A percentile compares a stretch with the other conserved stretches of the same genome.
These are phyloP conservation scores for Podaxis rugospora DNA, from an alignment of 768 basidiomycete genomes.

Conservation along the genomic window DNA sequence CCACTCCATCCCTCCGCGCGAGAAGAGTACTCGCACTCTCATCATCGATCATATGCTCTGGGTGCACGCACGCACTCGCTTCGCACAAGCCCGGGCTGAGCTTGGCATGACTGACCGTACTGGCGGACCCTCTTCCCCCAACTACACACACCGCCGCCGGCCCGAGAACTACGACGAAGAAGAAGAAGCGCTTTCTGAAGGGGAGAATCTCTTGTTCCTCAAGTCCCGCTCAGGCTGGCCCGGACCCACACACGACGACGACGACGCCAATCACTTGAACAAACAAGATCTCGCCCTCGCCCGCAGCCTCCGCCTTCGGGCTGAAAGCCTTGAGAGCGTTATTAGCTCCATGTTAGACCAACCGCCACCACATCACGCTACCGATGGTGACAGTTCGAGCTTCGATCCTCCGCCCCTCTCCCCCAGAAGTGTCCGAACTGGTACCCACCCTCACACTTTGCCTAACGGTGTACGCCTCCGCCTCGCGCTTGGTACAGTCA, in stretches of 20 bases:
- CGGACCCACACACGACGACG: constrained; percentile 42
- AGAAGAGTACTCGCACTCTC: constrained; percentile 84
- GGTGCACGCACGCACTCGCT: constrained; percentile 61
- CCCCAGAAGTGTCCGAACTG: constrained; percentile 30
- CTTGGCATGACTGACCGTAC: constrained; percentile 83
- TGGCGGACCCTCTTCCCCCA: constrained; percentile 56
- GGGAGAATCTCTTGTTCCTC: constrained; percentile 50
- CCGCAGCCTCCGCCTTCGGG: constrained; percentile 59
- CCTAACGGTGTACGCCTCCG: constrained; percentile 81
- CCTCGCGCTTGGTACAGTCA: constrained; percentile 67
- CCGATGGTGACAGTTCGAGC: constrained; percentile 45
- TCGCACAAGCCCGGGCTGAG: constrained; percentile 80
- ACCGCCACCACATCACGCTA: constrained; percentile 59
- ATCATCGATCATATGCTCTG: constrained; percentile 88
- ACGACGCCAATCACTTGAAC: constrained; percentile 53
- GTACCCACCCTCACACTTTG: constrained; percentile 52
- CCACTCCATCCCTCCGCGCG: constrained; percentile 80
- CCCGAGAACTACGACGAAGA: constrained; percentile 79
- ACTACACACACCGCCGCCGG: constrained; percentile 59
- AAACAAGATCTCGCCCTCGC: constrained; percentile 63
- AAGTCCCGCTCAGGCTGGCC: constrained; percentile 47
- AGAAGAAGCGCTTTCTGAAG: constrained; percentile 60
- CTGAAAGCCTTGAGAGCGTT: constrained; percentile 82
- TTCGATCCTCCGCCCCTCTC: constrained; percentile 45
- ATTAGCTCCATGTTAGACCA: constrained; percentile 78